Base-by-base conservation (phyloP, 495 filamentous ascomycete genomes). In the Hyaloscypha finlandica region DNA sequence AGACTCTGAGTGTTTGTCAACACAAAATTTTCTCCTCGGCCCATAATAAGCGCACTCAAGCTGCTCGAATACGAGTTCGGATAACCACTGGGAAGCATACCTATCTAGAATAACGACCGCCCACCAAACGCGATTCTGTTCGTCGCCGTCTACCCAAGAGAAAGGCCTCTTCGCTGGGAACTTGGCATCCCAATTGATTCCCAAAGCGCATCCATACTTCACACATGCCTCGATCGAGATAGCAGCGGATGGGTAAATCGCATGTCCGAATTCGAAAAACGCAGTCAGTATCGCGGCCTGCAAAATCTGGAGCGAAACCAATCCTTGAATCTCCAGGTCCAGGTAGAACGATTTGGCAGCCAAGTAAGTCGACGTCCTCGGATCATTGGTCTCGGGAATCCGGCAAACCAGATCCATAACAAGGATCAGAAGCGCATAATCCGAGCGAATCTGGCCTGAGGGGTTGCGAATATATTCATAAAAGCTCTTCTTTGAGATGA, bases 71-170 rank as follows among this genome's bases (percentile, higher is more conserved):
- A 11, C 51, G 22, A 6, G 33, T 9, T 25, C 4, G 33, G 33
- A 37, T 37, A 8, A 12, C 35, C 35, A 48, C 42, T 14, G 35
- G 20, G 5, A 42, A 20, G 39, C 63, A 8, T 37, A 80, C 74
- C 77, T 68, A 60, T 85, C 83, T 14, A 85, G 72, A 25, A 84
- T 74, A 54, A 83, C 76, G 20, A 83, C 73, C 9, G 70, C 77
- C 83, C 83, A 85, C 82, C 81, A 84, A 5, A 77, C 74, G 48
- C 83, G 59, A n/a, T 76, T 69, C 8, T 77, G 61, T 68, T 86
- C 83, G 64, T 85, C 82, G 4, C 75, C 67, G 61, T 86, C 83
- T 0, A 79, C 79, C 81, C 78, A 82, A 4, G 77, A 78, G 19
- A 70, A 66, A 64, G 29, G 33, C 19, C 31, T 66, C 22, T 20